phyloP scores from a whole-genome alignment of 2,329 filamentous ascomycete genomes.

The Penicillium sp. region DNA sequence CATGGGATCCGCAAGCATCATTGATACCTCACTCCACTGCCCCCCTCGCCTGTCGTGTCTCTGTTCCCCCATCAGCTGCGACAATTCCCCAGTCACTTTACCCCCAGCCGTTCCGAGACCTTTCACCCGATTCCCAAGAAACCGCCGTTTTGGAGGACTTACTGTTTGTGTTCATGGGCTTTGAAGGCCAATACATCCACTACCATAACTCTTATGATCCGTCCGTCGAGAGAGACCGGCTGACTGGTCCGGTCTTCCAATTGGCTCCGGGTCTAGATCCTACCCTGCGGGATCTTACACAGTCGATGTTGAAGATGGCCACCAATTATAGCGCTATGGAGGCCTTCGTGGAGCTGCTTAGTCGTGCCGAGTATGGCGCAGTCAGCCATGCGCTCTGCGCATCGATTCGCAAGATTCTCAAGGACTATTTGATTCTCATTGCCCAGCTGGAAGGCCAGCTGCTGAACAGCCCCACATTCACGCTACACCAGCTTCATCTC shows the following conservation, averaged over 20 bases:
- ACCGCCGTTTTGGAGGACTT: slow-evolving; percentile 84
- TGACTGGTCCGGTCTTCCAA: slow-evolving; percentile 78
- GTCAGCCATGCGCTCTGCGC: slow-evolving; percentile 96
- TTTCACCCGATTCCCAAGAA: slow-evolving; percentile 81
- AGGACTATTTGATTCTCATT: slow-evolving; percentile 90
- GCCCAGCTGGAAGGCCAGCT: slow-evolving; percentile 93
- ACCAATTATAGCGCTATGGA: slow-evolving; percentile 90
- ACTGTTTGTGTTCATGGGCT: slow-evolving; percentile 95
- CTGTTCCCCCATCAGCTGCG: slow-evolving; percentile 61
- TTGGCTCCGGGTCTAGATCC: slow-evolving; percentile 84
- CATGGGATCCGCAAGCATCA: slow-evolving; percentile 79
- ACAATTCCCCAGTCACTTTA: slow-evolving; percentile 68
- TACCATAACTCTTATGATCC: slow-evolving; percentile 83
- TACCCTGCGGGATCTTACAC: slow-evolving; percentile 81
- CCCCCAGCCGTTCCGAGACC: slow-evolving; percentile 64
- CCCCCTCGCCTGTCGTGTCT: slow-evolving; percentile 70
- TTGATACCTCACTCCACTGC: slow-evolving; percentile 68
- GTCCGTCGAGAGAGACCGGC: slow-evolving; percentile 77
- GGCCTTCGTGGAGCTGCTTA: slow-evolving; percentile 91
- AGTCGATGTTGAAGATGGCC: slow-evolving; percentile 89
- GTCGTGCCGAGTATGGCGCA: slow-evolving; percentile 85
- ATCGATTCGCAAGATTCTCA: slow-evolving; percentile 85
- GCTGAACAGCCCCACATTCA: slow-evolving; percentile 83
- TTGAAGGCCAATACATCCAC: slow-evolving; percentile 95
- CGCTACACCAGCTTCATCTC: slow-evolving; percentile 87